phyloP scores from a whole-genome alignment of 805 yeast genomes.

The Ogataea pignaliae region DNA sequence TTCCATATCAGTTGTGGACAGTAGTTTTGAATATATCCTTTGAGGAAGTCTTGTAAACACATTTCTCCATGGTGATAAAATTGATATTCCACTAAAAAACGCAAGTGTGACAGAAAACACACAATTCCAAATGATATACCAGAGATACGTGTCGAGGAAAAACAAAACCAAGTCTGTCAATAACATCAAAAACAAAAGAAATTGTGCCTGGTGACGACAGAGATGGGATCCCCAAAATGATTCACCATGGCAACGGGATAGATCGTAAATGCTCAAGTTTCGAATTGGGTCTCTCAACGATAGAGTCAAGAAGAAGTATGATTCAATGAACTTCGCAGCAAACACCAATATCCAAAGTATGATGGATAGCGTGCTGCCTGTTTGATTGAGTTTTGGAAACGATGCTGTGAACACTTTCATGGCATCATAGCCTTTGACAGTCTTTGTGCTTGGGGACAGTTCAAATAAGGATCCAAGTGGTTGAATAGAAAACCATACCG shows the following conservation, averaged over 20 bases:
- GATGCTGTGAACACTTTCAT: constrained; percentile 39
- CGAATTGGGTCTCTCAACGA: constrained; percentile 49
- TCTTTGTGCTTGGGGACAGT: constrained; percentile 15
- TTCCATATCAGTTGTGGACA: constrained; percentile 42
- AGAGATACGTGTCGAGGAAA: constrained; percentile 51
- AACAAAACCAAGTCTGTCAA: constrained; percentile 45
- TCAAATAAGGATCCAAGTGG: constrained; percentile 33
- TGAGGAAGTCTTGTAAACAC: constrained; percentile 48
- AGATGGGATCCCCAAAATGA: constrained; percentile 35
- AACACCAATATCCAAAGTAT: constrained; percentile 46
- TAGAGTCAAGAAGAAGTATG: constrained; percentile 49
- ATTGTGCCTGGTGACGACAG: constrained; percentile 39
- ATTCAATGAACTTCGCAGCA: constrained; percentile 49
- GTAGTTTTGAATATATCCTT: constrained; percentile 44
- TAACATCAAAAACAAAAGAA: constrained; percentile 38
- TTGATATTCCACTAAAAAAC: constrained; percentile 48
- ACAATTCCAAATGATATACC: constrained; percentile 57
- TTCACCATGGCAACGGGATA: constrained; percentile 43
- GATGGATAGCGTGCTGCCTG: constrained; percentile 37
- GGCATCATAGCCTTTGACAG: constrained; percentile 26
- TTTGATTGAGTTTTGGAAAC: constrained; percentile 37
- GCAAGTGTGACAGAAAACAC: constrained; percentile 45
- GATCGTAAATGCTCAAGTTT: constrained; percentile 40
- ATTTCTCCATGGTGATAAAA: constrained; percentile 57
- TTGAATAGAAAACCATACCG: constrained; percentile 38